Evolutionary conservation across 257 asterid genomes (phyloP), one percentile per base, ranked within the genome.

Genomic region (Solanum paucissectum): DNA sequence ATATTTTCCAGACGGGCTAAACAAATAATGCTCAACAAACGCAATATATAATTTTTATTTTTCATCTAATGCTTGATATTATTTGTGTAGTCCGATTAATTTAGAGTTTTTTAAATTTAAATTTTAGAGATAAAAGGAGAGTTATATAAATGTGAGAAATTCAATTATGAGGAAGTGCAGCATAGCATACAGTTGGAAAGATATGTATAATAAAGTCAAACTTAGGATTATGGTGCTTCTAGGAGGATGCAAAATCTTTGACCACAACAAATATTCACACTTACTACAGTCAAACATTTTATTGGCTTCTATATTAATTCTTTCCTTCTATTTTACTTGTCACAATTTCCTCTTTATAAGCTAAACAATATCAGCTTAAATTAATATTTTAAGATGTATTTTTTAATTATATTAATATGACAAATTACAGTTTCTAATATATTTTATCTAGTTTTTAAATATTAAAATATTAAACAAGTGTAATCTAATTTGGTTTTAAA

Each of bases 341-440:
- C 3, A 60, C 2, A 8, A 1, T 23, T 60, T 60, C 0, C 0
- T 3, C 7, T n/a, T n/a, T n/a, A n/a, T n/a, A n/a, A n/a, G n/a
- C n/a, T n/a, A n/a, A n/a, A n/a, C 3, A 6, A 52, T 18, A 52
- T 6, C 0, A 52, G 6, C 3, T 52, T 18, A 18, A 6, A 52
- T 16, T 2, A 52, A 52, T 5, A 52, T 52, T 16, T 52, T 16
- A 52, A 18, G 7, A 55, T 14, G 0, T 2, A 49, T 14, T 21
- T 0, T 7, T 58, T 21, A 7, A 16, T 2, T 1, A 58, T 58
- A 9, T 21, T 4, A 3, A 21, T 58, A 8, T 9, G 2, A 20
- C 0, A 8, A 58, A 8, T 3, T 21, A 58, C 1, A 21, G 0
- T 21, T 60, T 21, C 2, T 1, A 21, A 8, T 60, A 8, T 7